Base-by-base conservation (phyloP, 768 basidiomycete species). In the Leccinum aurantiacum region DNA sequence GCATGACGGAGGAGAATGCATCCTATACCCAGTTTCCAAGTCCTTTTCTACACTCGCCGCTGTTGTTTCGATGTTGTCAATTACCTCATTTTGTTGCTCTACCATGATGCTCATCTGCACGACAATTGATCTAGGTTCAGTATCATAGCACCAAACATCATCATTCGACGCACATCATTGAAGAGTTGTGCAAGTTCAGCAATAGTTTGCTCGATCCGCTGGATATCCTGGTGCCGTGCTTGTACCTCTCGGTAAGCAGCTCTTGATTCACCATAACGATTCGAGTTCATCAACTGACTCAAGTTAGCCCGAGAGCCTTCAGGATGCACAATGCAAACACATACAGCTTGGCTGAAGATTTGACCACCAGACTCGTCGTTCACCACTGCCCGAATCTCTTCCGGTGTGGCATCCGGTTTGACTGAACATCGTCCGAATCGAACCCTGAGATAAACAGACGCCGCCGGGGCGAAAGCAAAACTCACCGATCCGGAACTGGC, bases 231-330 rank as follows among this genome's bases (percentile, higher is more conserved):
- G 70, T 98, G 95, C 61, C 96, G 89, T 68, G 90, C 91, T 77
- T 98, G 96, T n/a, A 98, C 96, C 71, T 99, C 96, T 54, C 88
- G 86, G 75, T 95, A 97, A 4, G 95, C 95, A 10, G 89, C 89
- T 56, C 89, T 82, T 50, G 95, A 93, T 69, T 90, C 89, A 55
- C 90, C 94, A 67, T 90, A 91, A n/a, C 92, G 90, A 74, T 89
- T 92, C 50, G 93, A 92, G 77, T 85, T 91, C 80, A 95, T 82
- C 63, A 97, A 81, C 91, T 95, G 65, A 47, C 35, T n/a, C 19
- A 7, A 56, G 56, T 69, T 8, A 63, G 59, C 27, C 17, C 6
- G 22, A 25, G 22, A 33, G 8, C 58, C 2, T 47, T 6, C 11
- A 31, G 27, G 13, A 47, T 10, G 15, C 9, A 52, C 17, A 31